phyloP scores from a whole-genome alignment of 306 rosid species.

The Gastrolobium villosum region DNA sequence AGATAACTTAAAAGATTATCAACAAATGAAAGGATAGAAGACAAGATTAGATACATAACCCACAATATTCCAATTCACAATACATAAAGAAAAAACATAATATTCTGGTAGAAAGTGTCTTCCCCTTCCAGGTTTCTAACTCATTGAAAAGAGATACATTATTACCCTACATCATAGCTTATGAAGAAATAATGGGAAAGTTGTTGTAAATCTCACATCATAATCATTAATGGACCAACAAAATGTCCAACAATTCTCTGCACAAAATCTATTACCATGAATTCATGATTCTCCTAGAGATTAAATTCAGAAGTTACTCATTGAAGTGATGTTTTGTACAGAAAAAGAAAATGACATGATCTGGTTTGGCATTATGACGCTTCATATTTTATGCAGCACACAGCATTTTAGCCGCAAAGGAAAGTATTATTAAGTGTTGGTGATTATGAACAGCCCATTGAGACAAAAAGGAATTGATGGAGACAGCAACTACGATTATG shows the following conservation, averaged over 20 bases:
- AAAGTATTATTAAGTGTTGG: slow-evolving; percentile 4
- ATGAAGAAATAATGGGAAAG: slow-evolving; percentile 13
- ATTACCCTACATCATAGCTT: slow-evolving; percentile 12
- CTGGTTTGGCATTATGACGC: slow-evolving; percentile 35
- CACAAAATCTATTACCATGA: slow-evolving; percentile 12
- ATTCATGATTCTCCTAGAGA: slow-evolving; percentile 38
- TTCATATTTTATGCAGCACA: slow-evolving; percentile 37
- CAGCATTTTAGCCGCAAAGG: not conserved
- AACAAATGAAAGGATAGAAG: slow-evolving; percentile 10
- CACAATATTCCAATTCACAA: slow-evolving; percentile 20
- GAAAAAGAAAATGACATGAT: slow-evolving; percentile 25
- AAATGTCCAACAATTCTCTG: slow-evolving; percentile 17
- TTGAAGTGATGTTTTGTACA: not conserved
- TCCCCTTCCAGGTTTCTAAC: slow-evolving; percentile 36
- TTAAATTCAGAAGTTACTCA: slow-evolving; percentile 33
- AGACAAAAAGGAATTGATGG: slow-evolving; percentile 40
- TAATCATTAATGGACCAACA: slow-evolving; percentile 18
- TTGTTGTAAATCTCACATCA: slow-evolving; percentile 28
- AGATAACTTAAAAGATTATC: not conserved
- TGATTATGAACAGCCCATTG: slow-evolving; percentile 19
- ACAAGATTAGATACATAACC: slow-evolving; percentile 30
- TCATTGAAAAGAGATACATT: slow-evolving; percentile 28
- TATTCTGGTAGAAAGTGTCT: slow-evolving; percentile 8
- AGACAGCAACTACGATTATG: slow-evolving; percentile 11
- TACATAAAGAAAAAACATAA: not conserved